phyloP scores from a whole-genome alignment of 306 rosid species.

The Inga oerstediana region DNA sequence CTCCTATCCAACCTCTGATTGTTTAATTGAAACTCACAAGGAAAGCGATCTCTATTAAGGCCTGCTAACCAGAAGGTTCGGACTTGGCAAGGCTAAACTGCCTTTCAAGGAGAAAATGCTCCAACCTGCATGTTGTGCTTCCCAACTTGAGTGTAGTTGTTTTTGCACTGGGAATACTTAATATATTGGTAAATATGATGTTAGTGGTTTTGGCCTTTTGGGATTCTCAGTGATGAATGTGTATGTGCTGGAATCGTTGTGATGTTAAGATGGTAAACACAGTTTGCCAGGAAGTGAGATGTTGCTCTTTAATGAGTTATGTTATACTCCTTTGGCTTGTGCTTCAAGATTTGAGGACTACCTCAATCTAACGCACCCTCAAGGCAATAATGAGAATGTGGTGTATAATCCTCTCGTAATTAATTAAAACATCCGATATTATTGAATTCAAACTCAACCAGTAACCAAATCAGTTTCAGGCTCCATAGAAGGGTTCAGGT shows the following conservation, averaged over 20 bases:
- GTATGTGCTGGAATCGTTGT: not conserved
- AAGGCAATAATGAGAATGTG: not conserved
- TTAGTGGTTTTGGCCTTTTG: constrained; percentile 15
- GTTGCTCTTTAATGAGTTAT: not conserved
- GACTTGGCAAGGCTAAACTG: not conserved
- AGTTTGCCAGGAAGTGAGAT: not conserved
- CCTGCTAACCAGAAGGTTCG: not conserved
- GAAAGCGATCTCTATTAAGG: constrained; percentile 70
- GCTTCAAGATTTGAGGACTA: not conserved
- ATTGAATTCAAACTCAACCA: too few species aligned
- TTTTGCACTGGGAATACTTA: not conserved
- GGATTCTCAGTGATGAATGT: not conserved
- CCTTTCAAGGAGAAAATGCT: not conserved
- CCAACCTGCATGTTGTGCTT: constrained; percentile 29
- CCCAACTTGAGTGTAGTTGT: constrained; percentile 22
- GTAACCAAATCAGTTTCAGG: too few species aligned
- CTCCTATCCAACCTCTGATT: constrained; percentile 68
- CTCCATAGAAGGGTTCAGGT: too few species aligned
- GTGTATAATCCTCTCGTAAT: not conserved
- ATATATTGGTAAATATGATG: not conserved
- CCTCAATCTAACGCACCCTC: not conserved
- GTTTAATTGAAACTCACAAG: constrained; percentile 77
- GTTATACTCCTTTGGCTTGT: not conserved
- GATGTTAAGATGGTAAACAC: not conserved
- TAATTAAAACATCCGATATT: not conserved